These are phyloP conservation scores for Dioszegia aurantiaca DNA, from an alignment of 768 basidiomycete genomes.

Conservation along the genomic window DNA sequence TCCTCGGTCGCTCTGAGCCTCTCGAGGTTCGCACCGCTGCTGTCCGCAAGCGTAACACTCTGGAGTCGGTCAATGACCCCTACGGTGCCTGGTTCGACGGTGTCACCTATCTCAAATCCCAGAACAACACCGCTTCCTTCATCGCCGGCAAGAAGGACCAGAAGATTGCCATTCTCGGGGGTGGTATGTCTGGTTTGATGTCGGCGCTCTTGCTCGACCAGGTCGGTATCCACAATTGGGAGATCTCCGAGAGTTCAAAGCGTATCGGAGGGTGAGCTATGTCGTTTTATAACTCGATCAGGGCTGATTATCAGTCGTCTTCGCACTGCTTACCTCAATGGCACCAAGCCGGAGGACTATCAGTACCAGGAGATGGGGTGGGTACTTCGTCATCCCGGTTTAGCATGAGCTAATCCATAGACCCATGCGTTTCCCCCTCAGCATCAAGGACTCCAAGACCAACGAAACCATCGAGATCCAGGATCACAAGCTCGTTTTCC, in stretches of 20 bases:
- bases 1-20: conserved; percentile 17
- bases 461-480: conserved; percentile 31
- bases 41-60: conserved; percentile 23
- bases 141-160: conserved; percentile 28
- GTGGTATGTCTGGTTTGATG: conserved; percentile 26
- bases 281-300: neutral
- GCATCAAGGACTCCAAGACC: conserved; percentile 22
- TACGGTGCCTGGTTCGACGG: conserved; percentile 32
- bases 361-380: conserved; percentile 35
- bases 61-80: conserved; percentile 22
- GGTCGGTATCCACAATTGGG: conserved; percentile 29
- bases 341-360: conserved; percentile 25
- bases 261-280: conserved; percentile 24
- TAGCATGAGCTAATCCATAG: conserved; percentile 4
- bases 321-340: conserved; percentile 25
- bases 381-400: neutral
- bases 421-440: conserved; percentile 32
- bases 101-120: conserved; percentile 24
- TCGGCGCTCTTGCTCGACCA: conserved; percentile 23
- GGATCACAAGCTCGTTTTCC: conserved; percentile 33
- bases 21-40: conserved; percentile 13
- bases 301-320: conserved; percentile 17
- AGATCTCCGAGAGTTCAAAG: conserved; percentile 28
- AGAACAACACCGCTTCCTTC: conserved; percentile 17
- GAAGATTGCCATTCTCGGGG: conserved; percentile 31